Evolutionary conservation across 495 filamentous ascomycete genomes (phyloP), one percentile per base, ranked within the genome.

Genomic region (Trichoderma asperelloides): DNA sequence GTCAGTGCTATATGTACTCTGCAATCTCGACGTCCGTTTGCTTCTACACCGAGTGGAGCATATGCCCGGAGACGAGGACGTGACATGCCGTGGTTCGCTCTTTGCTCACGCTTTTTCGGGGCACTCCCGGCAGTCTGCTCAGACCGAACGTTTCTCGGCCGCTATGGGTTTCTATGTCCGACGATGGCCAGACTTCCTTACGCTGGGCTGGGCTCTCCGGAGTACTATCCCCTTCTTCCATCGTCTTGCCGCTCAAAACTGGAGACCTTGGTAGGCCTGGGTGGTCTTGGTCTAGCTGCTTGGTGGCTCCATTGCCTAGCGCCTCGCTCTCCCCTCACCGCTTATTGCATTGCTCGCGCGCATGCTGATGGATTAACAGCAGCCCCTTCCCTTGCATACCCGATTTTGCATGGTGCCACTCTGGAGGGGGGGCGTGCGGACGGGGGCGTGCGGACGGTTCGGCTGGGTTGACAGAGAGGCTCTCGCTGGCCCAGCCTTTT

Each of bases 311-410:
- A 60, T 28, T 13, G 27, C 55, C 55, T 60, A 60, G 55, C 55
- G 55, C 28, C 55, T 60, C 11, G 23, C 27, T 60, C 25, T 18
- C 55, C 25, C 55, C 55, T 60, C 55, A 60, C 55, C 55, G 55
- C 55, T 60, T 60, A 30, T 60, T 60, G 25, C 55, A 9, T 18
- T 60, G 55, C 55, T 60, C 55, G 23, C 55, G 28, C 55, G 25
- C 55, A 60, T 33, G 23, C 28, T 30, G 55, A 60, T 60, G 55
- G 55, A 60, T 60, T 18, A 21, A 60, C 12, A 60, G 55, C 9
- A 60, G 16, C 55, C 55, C 47, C 55, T 25, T 60, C 55, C 55
- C 55, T 60, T 60, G 55, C 55, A 60, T 60, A 60, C 55, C 55
- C 55, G 55, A 60, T 60, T 60, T 60, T 60, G 55, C 55, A 60